Percentiles rank a stretch among this genome's conserved stretches.
Evolutionary conservation across 164 flowering plant species (phyloP).

Genomic region (Berberis thunbergii): DNA sequence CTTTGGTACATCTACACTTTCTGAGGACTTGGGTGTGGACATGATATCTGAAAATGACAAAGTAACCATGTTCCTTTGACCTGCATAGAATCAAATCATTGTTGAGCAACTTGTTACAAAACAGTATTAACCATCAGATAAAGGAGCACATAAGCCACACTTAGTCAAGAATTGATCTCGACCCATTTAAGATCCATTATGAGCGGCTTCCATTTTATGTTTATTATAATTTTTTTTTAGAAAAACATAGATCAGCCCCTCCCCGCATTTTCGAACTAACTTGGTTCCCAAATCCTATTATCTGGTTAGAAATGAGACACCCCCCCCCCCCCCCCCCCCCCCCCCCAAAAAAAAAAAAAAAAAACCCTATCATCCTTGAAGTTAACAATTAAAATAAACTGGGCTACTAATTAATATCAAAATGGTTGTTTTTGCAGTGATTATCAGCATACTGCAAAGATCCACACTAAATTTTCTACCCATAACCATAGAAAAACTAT

Average conservation of each 20-base stretch:
- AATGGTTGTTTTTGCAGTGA: too few relatives aligned
- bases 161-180: background rate
- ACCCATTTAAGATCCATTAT: background rate
- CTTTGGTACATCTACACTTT: conserved; percentile 25
- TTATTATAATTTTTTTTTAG: background rate
- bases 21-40: conserved; percentile 42
- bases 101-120: background rate
- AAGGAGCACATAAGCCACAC: background rate
- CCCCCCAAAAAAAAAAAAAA: too few relatives aligned
- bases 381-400: too few relatives aligned
- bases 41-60: conserved; percentile 65
- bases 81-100: conserved; percentile 25
- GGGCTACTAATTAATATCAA: too few relatives aligned
- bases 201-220: background rate
- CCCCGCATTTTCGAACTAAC: background rate
- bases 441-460: too few relatives aligned
- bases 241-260: background rate
- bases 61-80: conserved; percentile 26
- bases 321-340: too few relatives aligned
- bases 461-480: too few relatives aligned
- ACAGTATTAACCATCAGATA: background rate
- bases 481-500: too few relatives aligned
- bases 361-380: too few relatives aligned
- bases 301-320: too few relatives aligned
- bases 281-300: too few relatives aligned